Conservation (phyloP, 179 eudicot species). For the Spinacia oleracea region DNA sequence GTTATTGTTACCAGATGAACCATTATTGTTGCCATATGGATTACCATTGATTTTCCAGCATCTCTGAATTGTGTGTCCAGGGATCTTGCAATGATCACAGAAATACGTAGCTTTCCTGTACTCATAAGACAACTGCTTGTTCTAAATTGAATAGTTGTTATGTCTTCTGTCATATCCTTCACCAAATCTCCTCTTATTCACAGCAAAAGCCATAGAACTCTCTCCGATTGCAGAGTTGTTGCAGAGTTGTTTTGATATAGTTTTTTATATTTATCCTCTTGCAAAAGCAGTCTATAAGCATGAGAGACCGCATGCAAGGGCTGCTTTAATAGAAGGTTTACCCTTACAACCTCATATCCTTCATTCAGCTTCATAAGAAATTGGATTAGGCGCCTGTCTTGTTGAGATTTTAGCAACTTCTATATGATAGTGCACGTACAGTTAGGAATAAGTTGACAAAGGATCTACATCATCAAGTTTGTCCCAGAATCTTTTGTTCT, state of each 20-base stretch:
- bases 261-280: not conserved
- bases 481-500: not conserved
- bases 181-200: not conserved
- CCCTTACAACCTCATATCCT: not conserved
- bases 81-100: not conserved
- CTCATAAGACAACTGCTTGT: not conserved
- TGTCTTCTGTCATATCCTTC: no score
- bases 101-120: no score
- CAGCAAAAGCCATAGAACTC: not conserved
- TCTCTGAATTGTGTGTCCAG: not conserved
- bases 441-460: not conserved
- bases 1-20: no score
- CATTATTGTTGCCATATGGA: not conserved
- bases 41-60: not conserved
- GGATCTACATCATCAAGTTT: not conserved
- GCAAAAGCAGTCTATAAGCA: not conserved
- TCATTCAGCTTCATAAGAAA: not conserved
- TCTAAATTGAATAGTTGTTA: no score
- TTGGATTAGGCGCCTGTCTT: not conserved
- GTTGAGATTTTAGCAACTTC: not conserved
- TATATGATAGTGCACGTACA: not conserved
- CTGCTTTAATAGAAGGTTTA: not conserved
- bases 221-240: no score
- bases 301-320: not conserved
- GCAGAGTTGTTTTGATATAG: not conserved